Percentiles rank a stretch among this genome's conserved stretches.
Conservation (phyloP, 2,329 filamentous ascomycete genomes). For the Albophoma yamanashiensis region DNA sequence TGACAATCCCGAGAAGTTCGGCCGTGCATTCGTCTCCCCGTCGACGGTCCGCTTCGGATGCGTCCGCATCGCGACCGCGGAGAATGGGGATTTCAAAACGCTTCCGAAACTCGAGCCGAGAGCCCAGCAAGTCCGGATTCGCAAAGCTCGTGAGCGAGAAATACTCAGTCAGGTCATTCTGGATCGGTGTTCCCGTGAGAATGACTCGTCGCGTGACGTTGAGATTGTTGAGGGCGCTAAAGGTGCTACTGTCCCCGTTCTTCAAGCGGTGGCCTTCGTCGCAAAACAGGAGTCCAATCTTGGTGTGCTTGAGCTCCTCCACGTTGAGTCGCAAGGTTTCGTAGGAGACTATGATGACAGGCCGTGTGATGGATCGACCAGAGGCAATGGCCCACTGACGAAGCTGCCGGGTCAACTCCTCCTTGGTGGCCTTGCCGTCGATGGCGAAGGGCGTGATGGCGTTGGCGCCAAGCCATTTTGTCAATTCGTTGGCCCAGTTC, state of each 20-base stretch:
- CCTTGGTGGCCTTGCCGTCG: slow-evolving; percentile 91
- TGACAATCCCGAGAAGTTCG: slow-evolving; percentile 76
- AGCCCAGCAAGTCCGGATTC: slow-evolving; percentile 85
- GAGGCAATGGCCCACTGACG: slow-evolving; percentile 90
- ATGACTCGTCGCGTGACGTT: slow-evolving; percentile 91
- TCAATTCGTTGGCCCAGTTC: slow-evolving; percentile 96
- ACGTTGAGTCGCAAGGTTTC: slow-evolving; percentile 89
- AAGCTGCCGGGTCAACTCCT: slow-evolving; percentile 81
- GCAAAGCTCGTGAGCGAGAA: slow-evolving; percentile 94
- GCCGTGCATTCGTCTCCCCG: slow-evolving; percentile 74
- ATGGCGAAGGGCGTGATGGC: slow-evolving; percentile 90
- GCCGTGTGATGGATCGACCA: slow-evolving; percentile 80
- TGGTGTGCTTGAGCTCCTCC: slow-evolving; percentile 78
- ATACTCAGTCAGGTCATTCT: slow-evolving; percentile 97
- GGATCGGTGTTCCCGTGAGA: slow-evolving; percentile 91
- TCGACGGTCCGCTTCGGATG: slow-evolving; percentile 69
- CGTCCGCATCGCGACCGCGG: slow-evolving; percentile 80
- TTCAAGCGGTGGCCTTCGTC: slow-evolving; percentile 96
- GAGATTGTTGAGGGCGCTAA: slow-evolving; percentile 78
- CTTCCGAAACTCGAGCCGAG: slow-evolving; percentile 84
- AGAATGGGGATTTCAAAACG: slow-evolving; percentile 89
- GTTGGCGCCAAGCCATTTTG: slow-evolving; percentile 91
- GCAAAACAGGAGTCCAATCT: slow-evolving; percentile 86
- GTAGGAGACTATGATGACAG: slow-evolving; percentile 95
- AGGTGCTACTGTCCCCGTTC: slow-evolving; percentile 93